These are phyloP conservation scores for Psilocybe cubensis DNA, from an alignment of 768 basidiomycete species.

Conservation along the genomic window DNA sequence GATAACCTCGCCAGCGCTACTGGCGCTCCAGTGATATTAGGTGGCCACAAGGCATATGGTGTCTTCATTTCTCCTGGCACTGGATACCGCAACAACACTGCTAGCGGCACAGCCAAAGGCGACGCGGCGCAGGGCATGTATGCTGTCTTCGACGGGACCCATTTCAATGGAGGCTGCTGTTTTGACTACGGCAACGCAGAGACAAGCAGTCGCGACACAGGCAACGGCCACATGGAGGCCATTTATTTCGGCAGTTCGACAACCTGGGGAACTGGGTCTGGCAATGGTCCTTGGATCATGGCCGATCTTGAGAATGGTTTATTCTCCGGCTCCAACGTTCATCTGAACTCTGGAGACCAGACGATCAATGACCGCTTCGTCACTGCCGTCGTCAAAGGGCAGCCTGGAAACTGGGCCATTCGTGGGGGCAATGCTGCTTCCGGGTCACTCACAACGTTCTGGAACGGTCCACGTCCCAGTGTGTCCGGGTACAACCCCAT, in stretches of 20 bases:
- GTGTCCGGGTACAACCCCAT: constrained; percentile 13
- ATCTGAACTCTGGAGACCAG: constrained; percentile 9
- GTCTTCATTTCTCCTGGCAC: constrained; percentile 16
- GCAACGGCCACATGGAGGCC: constrained; percentile 14
- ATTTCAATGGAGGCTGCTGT: constrained; percentile 14
- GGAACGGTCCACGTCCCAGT: constrained; percentile 9
- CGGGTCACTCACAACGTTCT: constrained; percentile 10
- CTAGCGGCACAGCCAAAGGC: constrained; percentile 10
- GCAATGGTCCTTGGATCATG: constrained; percentile 15
- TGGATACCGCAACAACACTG: constrained; percentile 16
- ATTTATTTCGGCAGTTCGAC: constrained; percentile 6
- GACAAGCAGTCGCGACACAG: constrained; percentile 11
- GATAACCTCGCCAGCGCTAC: constrained; percentile 15
- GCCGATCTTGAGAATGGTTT: constrained; percentile 15
- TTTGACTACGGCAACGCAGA: constrained; percentile 17
- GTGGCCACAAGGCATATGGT: constrained; percentile 15
- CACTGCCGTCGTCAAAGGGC: constrained; percentile 13
- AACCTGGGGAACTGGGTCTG: constrained; percentile 11
- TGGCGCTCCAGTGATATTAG: constrained; percentile 13
- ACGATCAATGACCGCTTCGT: constrained; percentile 7
- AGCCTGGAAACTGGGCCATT: constrained; percentile 8
- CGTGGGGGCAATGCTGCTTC: constrained; percentile 14
- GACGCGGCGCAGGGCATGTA: constrained; percentile 14
- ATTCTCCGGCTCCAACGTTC: constrained; percentile 7
- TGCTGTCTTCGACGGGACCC: constrained; percentile 15